Percentiles rank a stretch among this genome's conserved stretches.
phyloP scores from a whole-genome alignment of 2,329 filamentous ascomycete genomes.

The Fusarium cicatricum region DNA sequence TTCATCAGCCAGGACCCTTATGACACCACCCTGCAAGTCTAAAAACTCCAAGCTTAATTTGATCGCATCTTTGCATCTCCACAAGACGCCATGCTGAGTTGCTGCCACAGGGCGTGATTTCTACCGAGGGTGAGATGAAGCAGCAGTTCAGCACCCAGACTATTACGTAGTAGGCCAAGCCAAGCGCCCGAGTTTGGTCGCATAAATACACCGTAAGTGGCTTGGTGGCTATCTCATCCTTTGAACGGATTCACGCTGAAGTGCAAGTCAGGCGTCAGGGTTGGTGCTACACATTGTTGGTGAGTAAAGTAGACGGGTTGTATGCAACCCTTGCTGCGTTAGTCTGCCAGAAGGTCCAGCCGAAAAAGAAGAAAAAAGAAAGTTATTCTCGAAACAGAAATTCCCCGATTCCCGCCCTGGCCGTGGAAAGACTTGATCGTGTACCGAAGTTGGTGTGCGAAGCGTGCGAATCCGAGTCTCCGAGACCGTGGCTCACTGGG shows the following conservation, averaged over 20 bases:
- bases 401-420: background rate
- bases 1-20: background rate
- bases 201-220: background rate
- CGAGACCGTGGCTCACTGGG: background rate
- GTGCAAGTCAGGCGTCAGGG: background rate
- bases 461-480: background rate
- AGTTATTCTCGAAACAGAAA: background rate
- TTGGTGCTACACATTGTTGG: background rate
- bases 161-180: background rate
- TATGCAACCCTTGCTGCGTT: no score
- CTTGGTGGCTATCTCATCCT: background rate
- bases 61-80: background rate
- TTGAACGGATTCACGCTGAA: background rate
- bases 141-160: no score
- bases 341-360: background rate
- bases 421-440: background rate
- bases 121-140: no score
- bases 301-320: no score
- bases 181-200: background rate
- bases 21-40: constrained; percentile 1
- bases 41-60: constrained; percentile 1
- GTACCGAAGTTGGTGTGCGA: background rate
- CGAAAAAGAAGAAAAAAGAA: no score
- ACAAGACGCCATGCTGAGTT: no score
- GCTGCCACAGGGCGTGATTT: no score